Evolutionary conservation across 768 basidiomycete genomes (phyloP), one percentile per base, ranked within the genome.

Genomic region (Tylopilus balloui): DNA sequence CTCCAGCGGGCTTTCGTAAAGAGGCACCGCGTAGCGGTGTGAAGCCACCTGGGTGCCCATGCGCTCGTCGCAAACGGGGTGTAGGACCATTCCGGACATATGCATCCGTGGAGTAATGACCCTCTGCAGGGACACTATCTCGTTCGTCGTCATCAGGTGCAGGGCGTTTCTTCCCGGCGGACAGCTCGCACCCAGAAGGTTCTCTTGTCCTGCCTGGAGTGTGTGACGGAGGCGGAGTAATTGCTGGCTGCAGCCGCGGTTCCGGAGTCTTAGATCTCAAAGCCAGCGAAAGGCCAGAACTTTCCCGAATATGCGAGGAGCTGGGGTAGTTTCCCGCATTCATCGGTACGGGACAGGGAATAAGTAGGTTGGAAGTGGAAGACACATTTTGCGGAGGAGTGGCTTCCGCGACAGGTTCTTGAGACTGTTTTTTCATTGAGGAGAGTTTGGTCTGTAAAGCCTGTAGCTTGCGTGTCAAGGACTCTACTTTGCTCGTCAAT

Each of bases 131-230:
- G 23, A 84, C 67, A 45, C 76, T 74, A 65, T 76, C 60, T 54
- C 73, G 70, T 42, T 88, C 86, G 53, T 85, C 86, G 56, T 90
- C 87, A 47, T 89, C 88, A 2, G 88, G 88, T 23, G 81, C 83
- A 20, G 80, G 78, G 11, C 88, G 78, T 62, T 89, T 90, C 71
- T 81, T 83, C 25, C 85, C 82, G 24, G 67, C 59, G 29, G 78
- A 75, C 6, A 58, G 51, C 14, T 77, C 67, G 19, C 70, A 35
- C 11, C 41, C 63, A 39, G 72, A 62, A 34, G 68, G 63, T 42
- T 53, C 62, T 47, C 23, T 55, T 58, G 39, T 58, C 64, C 50
- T 50, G 54, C 80, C 76, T 20, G 83, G 80, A 1, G 80, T 80
- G 31, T 78, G 75, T 25, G 73, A 68, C 10, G 67, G 63, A 42